Evolutionary conservation across 1,284 basidiomycete genomes (phyloP).

Genomic region (Tausonia pullulans): DNA sequence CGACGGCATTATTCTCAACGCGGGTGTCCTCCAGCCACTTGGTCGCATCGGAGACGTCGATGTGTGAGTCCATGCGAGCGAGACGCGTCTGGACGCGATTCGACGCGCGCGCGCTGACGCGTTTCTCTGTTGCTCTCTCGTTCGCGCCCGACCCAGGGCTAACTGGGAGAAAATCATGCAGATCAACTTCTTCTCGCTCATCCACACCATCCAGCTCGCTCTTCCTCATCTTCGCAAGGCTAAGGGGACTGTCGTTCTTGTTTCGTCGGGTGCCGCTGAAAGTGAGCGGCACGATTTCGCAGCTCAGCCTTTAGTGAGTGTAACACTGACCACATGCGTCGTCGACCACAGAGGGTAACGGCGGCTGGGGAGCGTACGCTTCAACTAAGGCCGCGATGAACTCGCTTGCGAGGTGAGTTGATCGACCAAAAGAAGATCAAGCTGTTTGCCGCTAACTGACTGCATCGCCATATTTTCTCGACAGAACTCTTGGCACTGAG

Average conservation of each 20-base stretch:
- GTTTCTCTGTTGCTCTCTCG: background rate
- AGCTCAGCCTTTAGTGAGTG: background rate
- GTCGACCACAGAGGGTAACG: too few relatives aligned
- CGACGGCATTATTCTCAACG: constrained; percentile 41
- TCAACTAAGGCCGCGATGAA: constrained; percentile 38
- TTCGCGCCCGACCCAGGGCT: constrained; percentile 16
- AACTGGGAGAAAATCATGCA: constrained; percentile 17
- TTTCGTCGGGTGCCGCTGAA: constrained; percentile 40
- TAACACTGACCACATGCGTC: background rate
- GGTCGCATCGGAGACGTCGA: constrained; percentile 18
- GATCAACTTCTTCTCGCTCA: constrained; percentile 41
- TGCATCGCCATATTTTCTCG: background rate
- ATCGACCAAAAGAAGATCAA: too few relatives aligned
- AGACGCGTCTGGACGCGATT: background rate
- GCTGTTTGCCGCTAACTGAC: background rate
- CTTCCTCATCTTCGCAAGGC: constrained; percentile 37
- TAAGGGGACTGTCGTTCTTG: constrained; percentile 38
- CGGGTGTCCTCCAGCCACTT: constrained; percentile 38
- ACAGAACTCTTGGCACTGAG: constrained; percentile 39
- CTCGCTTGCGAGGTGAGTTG: constrained; percentile 29
- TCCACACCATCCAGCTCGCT: constrained; percentile 38
- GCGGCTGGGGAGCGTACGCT: background rate
- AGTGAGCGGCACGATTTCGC: constrained; percentile 20
- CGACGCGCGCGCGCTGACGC: background rate
- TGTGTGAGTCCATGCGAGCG: background rate